A percentile compares a stretch with the other conserved stretches of the same genome.
phyloP scores from a whole-genome alignment of 2,329 filamentous ascomycete genomes.

The Elsinoe arachidis region DNA sequence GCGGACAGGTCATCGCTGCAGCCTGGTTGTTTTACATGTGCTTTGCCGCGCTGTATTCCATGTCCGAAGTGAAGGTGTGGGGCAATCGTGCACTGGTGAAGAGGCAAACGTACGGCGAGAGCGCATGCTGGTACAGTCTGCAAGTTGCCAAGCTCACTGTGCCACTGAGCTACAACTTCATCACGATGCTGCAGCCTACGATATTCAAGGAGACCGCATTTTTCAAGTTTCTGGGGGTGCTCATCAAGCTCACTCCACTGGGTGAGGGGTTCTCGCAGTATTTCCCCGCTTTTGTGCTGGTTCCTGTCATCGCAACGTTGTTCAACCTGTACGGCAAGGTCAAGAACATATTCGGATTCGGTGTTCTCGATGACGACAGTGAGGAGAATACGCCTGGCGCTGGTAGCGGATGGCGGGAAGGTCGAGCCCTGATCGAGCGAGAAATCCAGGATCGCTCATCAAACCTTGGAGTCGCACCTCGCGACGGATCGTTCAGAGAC shows the following conservation, averaged over 20 bases:
- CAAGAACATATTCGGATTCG: constrained; percentile 69
- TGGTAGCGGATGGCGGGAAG: constrained; percentile 84
- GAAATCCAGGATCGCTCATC: constrained; percentile 47
- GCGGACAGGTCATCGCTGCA: constrained; percentile 74
- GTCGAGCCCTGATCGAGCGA: constrained; percentile 78
- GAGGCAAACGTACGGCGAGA: constrained; percentile 85
- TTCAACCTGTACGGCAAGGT: constrained; percentile 85
- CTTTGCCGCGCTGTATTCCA: constrained; percentile 72
- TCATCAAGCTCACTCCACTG: constrained; percentile 74
- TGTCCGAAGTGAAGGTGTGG: constrained; percentile 96
- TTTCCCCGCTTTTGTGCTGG: constrained; percentile 78
- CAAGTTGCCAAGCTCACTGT: constrained; percentile 90
- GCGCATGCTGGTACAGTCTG: constrained; percentile 89
- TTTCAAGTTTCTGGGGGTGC: constrained; percentile 72
- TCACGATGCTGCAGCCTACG: constrained; percentile 70
- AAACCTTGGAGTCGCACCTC: constrained; percentile 28
- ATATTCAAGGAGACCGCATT: constrained; percentile 75
- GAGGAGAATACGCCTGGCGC: constrained; percentile 55
- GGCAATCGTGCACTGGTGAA: constrained; percentile 82
- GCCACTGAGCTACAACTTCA: constrained; percentile 90
- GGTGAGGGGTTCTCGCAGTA: constrained; percentile 78
- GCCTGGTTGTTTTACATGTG: constrained; percentile 97
- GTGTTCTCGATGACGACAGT: constrained; percentile 67
- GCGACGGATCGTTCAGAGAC: constrained; percentile 13
- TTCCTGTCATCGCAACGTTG: constrained; percentile 75